These are phyloP conservation scores for Neopestalotiopsis sp. DNA, from an alignment of 2,329 filamentous ascomycete species.

Conservation along the genomic window DNA sequence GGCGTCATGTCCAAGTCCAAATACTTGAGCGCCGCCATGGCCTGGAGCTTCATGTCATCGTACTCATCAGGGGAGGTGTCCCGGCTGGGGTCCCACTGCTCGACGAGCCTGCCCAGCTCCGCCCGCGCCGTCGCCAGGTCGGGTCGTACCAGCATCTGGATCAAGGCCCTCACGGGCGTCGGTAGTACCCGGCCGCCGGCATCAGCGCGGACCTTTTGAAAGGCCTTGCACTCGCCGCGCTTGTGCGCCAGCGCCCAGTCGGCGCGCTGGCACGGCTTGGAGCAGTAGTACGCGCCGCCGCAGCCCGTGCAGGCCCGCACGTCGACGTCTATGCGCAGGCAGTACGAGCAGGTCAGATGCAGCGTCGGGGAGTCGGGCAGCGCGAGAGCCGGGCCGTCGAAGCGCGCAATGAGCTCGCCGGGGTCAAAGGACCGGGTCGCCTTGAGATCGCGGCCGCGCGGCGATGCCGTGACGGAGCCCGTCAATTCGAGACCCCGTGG, in stretches of 20 bases:
- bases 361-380: slow-evolving; percentile 52
- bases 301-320: slow-evolving; percentile 57
- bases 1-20: slow-evolving; percentile 44
- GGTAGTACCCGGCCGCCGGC: slow-evolving; percentile 48
- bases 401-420: slow-evolving; percentile 52
- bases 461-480: slow-evolving; percentile 18
- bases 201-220: slow-evolving; percentile 45
- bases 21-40: slow-evolving; percentile 55
- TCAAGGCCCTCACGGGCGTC: slow-evolving; percentile 59
- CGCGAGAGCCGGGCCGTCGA: slow-evolving; percentile 50
- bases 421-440: slow-evolving; percentile 49
- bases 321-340: slow-evolving; percentile 41
- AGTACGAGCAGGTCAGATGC: slow-evolving; percentile 53
- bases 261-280: slow-evolving; percentile 55
- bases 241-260: slow-evolving; percentile 61
- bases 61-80: slow-evolving; percentile 35
- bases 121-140: slow-evolving; percentile 39
- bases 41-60: slow-evolving; percentile 55
- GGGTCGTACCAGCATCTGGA: slow-evolving; percentile 54
- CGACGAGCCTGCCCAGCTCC: slow-evolving; percentile 53
- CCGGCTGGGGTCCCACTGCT: slow-evolving; percentile 33
- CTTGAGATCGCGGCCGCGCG: slow-evolving; percentile 51
- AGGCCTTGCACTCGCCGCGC: slow-evolving; percentile 58
- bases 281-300: slow-evolving; percentile 60
- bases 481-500: slow-evolving; percentile 24